These are phyloP conservation scores for Tetragonia tetragonoides DNA, from an alignment of 148 eudicot genomes.

Conservation along the genomic window DNA sequence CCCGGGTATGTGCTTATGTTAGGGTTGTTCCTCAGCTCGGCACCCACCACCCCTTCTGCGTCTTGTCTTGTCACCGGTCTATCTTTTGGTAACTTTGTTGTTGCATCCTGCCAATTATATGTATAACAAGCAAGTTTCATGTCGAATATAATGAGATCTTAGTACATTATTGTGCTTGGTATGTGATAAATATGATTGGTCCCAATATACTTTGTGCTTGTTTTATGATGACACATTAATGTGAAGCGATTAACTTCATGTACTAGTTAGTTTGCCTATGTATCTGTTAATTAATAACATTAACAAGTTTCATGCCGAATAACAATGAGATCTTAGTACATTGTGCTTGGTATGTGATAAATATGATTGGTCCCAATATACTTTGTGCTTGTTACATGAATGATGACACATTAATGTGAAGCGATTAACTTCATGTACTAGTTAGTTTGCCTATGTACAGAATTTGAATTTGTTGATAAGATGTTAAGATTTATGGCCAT, in stretches of 20 bases:
- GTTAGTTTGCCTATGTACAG: too few species aligned
- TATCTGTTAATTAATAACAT: too few species aligned
- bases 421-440: too few species aligned
- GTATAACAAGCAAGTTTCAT: neutral
- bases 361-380: too few species aligned
- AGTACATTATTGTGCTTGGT: neutral
- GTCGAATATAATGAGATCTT: neutral
- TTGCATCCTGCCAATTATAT: conserved; percentile 47
- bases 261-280: too few species aligned
- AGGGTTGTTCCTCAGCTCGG: conserved; percentile 84
- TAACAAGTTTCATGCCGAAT: neutral
- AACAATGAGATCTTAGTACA: neutral
- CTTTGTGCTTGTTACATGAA: too few species aligned
- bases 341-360: neutral
- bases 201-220: too few species aligned
- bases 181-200: neutral
- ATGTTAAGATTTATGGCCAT: too few species aligned
- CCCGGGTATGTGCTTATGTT: conserved; percentile 75
- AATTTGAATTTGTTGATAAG: too few species aligned
- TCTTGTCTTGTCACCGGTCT: conserved; percentile 74
- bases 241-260: too few species aligned
- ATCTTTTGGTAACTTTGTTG: conserved; percentile 61
- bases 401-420: too few species aligned
- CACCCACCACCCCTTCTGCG: conserved; percentile 87
- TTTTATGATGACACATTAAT: too few species aligned